Conservation (phyloP, 169 alveolate species). For the Eimeria necatrix region DNA sequence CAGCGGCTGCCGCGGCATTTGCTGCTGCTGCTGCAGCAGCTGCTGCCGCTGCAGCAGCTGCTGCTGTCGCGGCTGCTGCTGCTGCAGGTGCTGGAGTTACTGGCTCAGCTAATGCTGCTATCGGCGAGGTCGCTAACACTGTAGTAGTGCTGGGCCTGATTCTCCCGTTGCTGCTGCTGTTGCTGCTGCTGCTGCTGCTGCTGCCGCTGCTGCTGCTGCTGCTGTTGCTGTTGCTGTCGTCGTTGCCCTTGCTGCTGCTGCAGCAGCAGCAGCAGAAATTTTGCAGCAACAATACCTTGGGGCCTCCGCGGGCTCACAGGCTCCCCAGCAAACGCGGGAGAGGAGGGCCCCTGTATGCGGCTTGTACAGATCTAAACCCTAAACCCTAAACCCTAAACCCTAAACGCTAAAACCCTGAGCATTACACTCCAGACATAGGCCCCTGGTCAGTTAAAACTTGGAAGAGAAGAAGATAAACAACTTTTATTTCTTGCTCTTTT, state of each 20-base stretch:
- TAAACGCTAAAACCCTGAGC: neutral
- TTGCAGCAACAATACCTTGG: constrained; percentile 6
- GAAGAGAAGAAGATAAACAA: no score
- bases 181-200: constrained; percentile 33
- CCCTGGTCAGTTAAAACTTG: no score
- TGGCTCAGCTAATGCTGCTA: no score
- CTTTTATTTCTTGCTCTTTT: no score
- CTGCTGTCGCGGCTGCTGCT: constrained; percentile 13
- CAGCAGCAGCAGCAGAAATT: constrained; percentile 47
- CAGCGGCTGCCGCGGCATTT: constrained; percentile 47
- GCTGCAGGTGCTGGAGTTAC: no score
- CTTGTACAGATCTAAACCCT: neutral
- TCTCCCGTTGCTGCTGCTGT: constrained; percentile 2
- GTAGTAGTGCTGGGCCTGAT: neutral
- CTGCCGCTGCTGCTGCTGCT: constrained; percentile 10
- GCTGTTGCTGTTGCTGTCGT: neutral
- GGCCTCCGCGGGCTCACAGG: neutral
- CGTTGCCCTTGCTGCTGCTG: neutral
- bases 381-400: constrained; percentile 20
- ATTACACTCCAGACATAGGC: no score
- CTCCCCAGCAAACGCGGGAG: neutral
- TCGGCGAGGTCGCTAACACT: no score
- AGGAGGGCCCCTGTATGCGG: neutral
- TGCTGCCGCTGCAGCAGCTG: constrained; percentile 6
- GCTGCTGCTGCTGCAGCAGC: neutral